Percentiles rank a stretch among this genome's conserved stretches.
Conservation (phyloP, 257 asterid species). For the Gardenia jasminoides region DNA sequence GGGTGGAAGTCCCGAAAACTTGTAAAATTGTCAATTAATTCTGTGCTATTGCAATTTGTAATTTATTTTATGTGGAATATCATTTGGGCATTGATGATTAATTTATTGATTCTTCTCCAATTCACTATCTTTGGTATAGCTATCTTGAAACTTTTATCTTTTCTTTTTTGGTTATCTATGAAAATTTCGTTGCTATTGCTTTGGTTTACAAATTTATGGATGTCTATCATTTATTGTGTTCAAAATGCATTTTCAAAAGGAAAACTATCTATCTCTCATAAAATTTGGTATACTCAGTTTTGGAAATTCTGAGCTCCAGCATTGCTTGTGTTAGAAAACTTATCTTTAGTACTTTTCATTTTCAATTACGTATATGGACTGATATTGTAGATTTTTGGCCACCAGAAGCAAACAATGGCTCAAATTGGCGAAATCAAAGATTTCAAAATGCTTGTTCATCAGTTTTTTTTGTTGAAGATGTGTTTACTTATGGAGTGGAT, state of each 20-base stretch:
- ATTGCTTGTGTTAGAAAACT: background rate
- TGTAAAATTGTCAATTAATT: conserved; percentile 61
- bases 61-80: conserved; percentile 51
- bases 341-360: background rate
- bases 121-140: conserved; percentile 10
- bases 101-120: conserved; percentile 53
- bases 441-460: conserved; percentile 3
- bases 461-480: background rate
- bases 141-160: background rate
- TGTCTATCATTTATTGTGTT: background rate
- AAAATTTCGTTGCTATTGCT: background rate
- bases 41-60: conserved; percentile 52
- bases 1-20: conserved; percentile 53
- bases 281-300: background rate
- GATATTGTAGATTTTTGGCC: conserved; percentile 1
- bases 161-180: background rate
- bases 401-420: background rate
- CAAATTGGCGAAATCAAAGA: background rate
- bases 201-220: background rate
- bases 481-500: background rate
- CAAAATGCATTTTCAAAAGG: background rate
- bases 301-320: background rate
- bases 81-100: conserved; percentile 41
- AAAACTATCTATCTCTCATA: background rate
- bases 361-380: background rate